Conservation (phyloP, 148 eudicot genomes). For the Silene uniflora region DNA sequence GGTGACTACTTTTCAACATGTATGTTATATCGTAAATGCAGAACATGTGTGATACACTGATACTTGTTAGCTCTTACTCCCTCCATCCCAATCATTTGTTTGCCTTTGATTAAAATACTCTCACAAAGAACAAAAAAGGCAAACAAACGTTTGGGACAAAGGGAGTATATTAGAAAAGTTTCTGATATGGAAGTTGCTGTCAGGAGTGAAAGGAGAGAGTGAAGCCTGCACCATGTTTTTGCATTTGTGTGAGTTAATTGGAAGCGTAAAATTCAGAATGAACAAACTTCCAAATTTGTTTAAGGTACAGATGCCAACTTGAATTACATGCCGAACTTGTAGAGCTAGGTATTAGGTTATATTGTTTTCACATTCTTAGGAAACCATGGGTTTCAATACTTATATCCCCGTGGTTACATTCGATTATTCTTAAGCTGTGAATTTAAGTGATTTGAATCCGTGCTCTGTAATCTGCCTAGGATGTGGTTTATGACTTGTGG, state of each 20-base stretch:
- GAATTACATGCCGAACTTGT: background rate
- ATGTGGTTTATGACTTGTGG: background rate
- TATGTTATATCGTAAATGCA: background rate
- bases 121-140: too few relatives aligned
- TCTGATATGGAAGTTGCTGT: constrained; percentile 8
- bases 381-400: background rate
- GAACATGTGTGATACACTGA: background rate
- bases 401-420: background rate
- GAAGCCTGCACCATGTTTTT: constrained; percentile 8
- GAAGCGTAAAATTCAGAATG: constrained; percentile 10
- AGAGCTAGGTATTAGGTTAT: background rate
- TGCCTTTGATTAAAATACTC: too few relatives aligned
- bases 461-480: background rate
- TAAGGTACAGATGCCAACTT: background rate
- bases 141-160: too few relatives aligned
- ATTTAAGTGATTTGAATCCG: background rate
- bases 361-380: background rate
- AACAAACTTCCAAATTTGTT: background rate
- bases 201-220: background rate
- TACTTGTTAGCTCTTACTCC: background rate
- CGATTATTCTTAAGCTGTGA: too few relatives aligned
- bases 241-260: constrained; percentile 10
- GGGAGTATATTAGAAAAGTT: background rate
- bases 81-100: too few relatives aligned
- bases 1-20: constrained; percentile 8